Conservation (phyloP, 2,329 filamentous ascomycete genomes). For the Cercospora beticola region DNA sequence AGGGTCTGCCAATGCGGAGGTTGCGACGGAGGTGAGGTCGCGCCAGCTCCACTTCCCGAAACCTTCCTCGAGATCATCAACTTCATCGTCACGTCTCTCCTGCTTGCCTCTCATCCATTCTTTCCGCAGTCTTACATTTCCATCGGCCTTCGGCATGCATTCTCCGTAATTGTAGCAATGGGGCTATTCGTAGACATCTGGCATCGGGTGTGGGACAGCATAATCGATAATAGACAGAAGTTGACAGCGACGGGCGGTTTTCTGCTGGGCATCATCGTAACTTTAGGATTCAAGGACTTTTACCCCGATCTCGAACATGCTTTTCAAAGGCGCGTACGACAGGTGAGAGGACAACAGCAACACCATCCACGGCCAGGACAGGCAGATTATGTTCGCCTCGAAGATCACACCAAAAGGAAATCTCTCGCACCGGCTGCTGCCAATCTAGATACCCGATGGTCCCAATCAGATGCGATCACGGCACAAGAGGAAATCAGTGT, state of each 20-base stretch:
- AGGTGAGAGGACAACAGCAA: slow-evolving; percentile 26
- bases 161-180: slow-evolving; percentile 16
- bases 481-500: slow-evolving; percentile 56
- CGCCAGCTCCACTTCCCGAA: slow-evolving; percentile 9
- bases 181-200: slow-evolving; percentile 29
- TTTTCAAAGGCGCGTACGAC: slow-evolving; percentile 51
- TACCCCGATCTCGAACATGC: slow-evolving; percentile 71
- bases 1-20: slow-evolving; percentile 2
- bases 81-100: background rate
- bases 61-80: slow-evolving; percentile 2
- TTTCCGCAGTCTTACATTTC: background rate
- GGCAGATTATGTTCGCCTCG: slow-evolving; percentile 33
- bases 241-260: slow-evolving; percentile 53
- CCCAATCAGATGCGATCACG: slow-evolving; percentile 1
- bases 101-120: background rate
- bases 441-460: slow-evolving; percentile 18
- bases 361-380: slow-evolving; percentile 31
- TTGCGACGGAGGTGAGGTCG: slow-evolving; percentile 6
- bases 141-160: background rate
- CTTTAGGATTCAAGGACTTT: slow-evolving; percentile 75
- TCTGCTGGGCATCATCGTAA: slow-evolving; percentile 71
- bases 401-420: slow-evolving; percentile 33
- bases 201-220: slow-evolving; percentile 32
- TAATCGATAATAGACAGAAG: slow-evolving; percentile 37
- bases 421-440: slow-evolving; percentile 5